phyloP scores from a whole-genome alignment of 495 filamentous ascomycete species.

The Lindgomyces ingoldianus region DNA sequence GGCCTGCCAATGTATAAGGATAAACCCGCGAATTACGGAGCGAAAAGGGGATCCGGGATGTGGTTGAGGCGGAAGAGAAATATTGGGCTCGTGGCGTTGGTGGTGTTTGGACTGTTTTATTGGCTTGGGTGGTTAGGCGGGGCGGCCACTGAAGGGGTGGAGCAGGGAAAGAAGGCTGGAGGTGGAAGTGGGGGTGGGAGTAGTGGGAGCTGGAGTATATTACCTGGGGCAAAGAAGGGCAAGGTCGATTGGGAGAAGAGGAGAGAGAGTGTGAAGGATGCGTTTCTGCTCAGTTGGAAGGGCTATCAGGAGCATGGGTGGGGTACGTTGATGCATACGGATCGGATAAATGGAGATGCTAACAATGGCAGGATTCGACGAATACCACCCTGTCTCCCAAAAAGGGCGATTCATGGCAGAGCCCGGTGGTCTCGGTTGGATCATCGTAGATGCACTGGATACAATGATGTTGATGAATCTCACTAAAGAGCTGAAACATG shows the following conservation, averaged over 20 bases:
- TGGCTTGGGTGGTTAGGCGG: constrained; percentile 52
- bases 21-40: constrained; percentile 78
- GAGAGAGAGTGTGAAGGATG: constrained; percentile 83
- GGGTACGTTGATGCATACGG: constrained; percentile 60
- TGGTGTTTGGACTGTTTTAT: constrained; percentile 57
- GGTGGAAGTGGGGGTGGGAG: not conserved
- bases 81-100: constrained; percentile 51
- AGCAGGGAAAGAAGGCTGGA: not conserved
- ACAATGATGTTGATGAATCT: constrained; percentile 99
- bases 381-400: constrained; percentile 80
- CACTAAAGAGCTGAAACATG: constrained; percentile 79
- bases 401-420: constrained; percentile 74
- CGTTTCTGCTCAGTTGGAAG: constrained; percentile 85
- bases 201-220: constrained; percentile 10
- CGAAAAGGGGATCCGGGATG: constrained; percentile 50
- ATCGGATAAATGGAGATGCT: not conserved
- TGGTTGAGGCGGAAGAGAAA: constrained; percentile 56
- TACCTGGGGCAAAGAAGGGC: constrained; percentile 18
- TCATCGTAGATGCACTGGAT: constrained; percentile 94
- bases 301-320: constrained; percentile 92
- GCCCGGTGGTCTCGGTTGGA: constrained; percentile 86
- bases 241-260: constrained; percentile 68
- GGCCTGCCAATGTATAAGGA: constrained; percentile 97
- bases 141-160: not conserved
- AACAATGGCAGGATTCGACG: constrained; percentile 67